These are phyloP conservation scores for Morella rubra DNA, from an alignment of 306 rosid species.

Conservation along the genomic window DNA sequence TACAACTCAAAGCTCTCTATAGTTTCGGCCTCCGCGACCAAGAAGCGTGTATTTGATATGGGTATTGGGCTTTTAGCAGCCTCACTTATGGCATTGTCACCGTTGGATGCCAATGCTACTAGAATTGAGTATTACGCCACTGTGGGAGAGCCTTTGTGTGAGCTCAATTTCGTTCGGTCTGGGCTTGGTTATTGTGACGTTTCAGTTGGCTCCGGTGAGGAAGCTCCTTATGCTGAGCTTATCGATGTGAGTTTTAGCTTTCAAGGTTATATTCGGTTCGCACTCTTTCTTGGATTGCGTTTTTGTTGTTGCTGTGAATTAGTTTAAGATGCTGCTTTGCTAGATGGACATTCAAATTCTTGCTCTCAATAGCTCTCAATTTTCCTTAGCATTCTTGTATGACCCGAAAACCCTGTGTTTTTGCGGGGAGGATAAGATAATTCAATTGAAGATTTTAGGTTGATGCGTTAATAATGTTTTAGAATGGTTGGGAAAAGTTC, in stretches of 20 bases:
- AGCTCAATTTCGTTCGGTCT: slow-evolving; percentile 60
- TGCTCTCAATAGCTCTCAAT: not conserved
- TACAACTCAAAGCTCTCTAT: slow-evolving; percentile 22
- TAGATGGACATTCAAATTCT: not conserved
- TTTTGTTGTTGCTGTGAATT: not conserved
- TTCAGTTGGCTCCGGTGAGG: slow-evolving; percentile 54
- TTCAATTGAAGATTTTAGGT: too few relatives aligned
- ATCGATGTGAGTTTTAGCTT: slow-evolving; percentile 55
- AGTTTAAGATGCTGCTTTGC: not conserved
- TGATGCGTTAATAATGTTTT: too few relatives aligned
- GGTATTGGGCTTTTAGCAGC: slow-evolving; percentile 72
- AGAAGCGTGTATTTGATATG: slow-evolving; percentile 38
- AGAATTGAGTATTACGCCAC: slow-evolving; percentile 92
- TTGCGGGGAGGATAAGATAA: not conserved
- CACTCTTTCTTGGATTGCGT: not conserved
- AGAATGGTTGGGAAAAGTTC: too few relatives aligned
- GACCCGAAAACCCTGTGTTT: too few relatives aligned
- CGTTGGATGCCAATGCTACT: slow-evolving; percentile 77
- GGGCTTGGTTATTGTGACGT: slow-evolving; percentile 90
- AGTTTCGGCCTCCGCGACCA: slow-evolving; percentile 21
- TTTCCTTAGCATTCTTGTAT: not conserved
- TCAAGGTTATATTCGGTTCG: not conserved
- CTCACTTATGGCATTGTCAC: slow-evolving; percentile 54
- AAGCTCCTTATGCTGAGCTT: slow-evolving; percentile 82
- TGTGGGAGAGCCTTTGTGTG: slow-evolving; percentile 78